phyloP scores from a whole-genome alignment of 2,329 filamentous ascomycete species.

The Thermothelomyces thermophilus region DNA sequence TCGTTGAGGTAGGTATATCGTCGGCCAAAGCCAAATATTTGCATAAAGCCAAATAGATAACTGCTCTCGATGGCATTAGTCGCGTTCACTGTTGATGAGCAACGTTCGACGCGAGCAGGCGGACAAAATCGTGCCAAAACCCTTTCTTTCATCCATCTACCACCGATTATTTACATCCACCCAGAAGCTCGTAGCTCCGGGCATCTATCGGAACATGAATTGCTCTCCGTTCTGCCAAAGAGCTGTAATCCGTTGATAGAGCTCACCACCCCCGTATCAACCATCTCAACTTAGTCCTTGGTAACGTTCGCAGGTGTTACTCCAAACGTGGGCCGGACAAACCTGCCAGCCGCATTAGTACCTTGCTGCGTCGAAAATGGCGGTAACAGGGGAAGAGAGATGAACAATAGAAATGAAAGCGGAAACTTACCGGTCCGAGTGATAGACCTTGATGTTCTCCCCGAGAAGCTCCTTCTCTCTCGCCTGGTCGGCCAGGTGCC shows the following conservation, averaged over 20 bases:
- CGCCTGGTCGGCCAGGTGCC: conserved; percentile 77
- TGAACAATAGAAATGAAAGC: no score
- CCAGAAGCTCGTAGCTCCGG: no score
- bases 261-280: not conserved
- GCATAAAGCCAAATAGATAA: not conserved
- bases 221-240: no score
- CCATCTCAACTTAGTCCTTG: conserved; percentile 32
- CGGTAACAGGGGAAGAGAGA: not conserved
- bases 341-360: conserved; percentile 5
- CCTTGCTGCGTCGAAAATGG: not conserved
- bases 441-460: conserved; percentile 75
- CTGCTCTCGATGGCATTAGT: no score
- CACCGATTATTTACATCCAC: not conserved
- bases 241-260: no score
- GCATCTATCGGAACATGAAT: no score
- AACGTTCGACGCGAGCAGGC: not conserved
- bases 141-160: not conserved
- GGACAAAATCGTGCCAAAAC: not conserved
- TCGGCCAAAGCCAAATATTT: not conserved
- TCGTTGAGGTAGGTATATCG: no score
- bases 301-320: conserved; percentile 58
- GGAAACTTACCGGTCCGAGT: conserved; percentile 69
- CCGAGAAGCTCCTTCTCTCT: conserved; percentile 88
- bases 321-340: conserved; percentile 69
- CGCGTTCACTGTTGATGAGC: no score